Percentiles rank a stretch among this genome's conserved stretches.
phyloP scores from a whole-genome alignment of 129 eudicot genomes.

The Kitagawia praeruptora region DNA sequence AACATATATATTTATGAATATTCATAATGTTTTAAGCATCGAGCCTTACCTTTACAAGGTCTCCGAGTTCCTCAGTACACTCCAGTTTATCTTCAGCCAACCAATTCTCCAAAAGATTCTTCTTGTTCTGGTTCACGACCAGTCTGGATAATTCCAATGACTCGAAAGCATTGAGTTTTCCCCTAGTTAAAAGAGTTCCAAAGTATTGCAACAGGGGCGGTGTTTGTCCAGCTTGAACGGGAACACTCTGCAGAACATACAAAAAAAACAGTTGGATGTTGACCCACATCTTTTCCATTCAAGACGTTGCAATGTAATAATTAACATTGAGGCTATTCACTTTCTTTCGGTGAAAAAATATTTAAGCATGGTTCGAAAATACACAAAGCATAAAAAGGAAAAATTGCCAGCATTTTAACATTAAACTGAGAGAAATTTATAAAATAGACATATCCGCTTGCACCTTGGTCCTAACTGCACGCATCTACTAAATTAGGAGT shows the following conservation, averaged over 20 bases:
- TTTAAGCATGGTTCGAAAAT: too few species aligned
- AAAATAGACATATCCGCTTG: too few species aligned
- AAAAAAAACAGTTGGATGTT: neutral
- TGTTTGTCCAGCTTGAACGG: conserved; percentile 84
- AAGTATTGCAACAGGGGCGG: conserved; percentile 73
- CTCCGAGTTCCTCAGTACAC: conserved; percentile 85
- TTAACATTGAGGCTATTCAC: neutral
- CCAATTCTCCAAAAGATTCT: conserved; percentile 74
- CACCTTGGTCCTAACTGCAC: too few species aligned
- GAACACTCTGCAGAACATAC: conserved; percentile 55
- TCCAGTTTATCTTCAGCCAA: conserved; percentile 76
- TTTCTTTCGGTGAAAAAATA: neutral
- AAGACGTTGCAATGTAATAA: neutral
- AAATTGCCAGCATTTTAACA: too few species aligned
- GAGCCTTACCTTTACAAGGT: conserved; percentile 77
- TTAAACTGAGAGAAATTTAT: too few species aligned
- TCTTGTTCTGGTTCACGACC: conserved; percentile 76
- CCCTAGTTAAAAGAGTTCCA: conserved; percentile 65
- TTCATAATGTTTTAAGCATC: neutral
- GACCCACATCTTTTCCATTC: conserved; percentile 16
- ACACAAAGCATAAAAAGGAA: too few species aligned
- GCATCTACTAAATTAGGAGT: too few species aligned
- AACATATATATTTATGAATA: neutral
- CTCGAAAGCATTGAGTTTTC: conserved; percentile 71
- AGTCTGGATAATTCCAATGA: conserved; percentile 70